Base-by-base conservation (phyloP, 2,329 filamentous ascomycete genomes). In the Colletotrichum godetiae region DNA sequence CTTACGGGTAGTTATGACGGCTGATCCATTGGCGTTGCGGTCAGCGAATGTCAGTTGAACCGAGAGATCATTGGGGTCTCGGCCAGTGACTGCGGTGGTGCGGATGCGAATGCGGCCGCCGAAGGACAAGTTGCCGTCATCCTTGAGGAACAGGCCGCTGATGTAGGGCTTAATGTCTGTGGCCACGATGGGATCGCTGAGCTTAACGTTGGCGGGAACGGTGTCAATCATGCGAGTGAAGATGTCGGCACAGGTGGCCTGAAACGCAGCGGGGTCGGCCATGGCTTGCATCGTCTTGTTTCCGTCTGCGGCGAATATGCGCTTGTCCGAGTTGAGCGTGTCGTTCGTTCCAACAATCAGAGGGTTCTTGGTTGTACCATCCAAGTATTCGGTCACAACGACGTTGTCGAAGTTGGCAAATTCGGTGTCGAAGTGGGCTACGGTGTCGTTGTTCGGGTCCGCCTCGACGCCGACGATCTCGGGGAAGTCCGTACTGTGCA, bases 351-450 rank as follows among this genome's bases (percentile, higher is more conserved):
- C 80, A 56, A 84, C 80, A 0, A 85, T 81, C 27, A 88, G 78
- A 2, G 85, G 83, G 76, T 88, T 83, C 35, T 80, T 81, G 24
- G 84, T 83, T 0, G 80, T 82, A 5, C 82, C 83, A 22, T 79
- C 79, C 10, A 88, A 62, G 60, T 85, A 88, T 68, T 87, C 84
- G 0, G 81, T 81, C 4, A 83, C 85, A 58, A 88, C 79, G 0
- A 77, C 80, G 49, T 84, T 85, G 66, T 88, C 86, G 59, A 88
- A 87, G 3, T 84, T 84, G 68, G 88, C 84, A 56, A 87, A 87
- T 4, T 78, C 75, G 0, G 79, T 78, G 15, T 82, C 81, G 42
- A 84, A 80, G 63, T 78, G 77, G 19, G 81, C 83, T 58, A 86
- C 80, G 68, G 83, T 77, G 46, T 77, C 70, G 55, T 73, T 69